Evolutionary conservation across 345 rosid genomes (phyloP), one percentile per base, ranked within the genome.

Genomic region (Angophora floribunda): DNA sequence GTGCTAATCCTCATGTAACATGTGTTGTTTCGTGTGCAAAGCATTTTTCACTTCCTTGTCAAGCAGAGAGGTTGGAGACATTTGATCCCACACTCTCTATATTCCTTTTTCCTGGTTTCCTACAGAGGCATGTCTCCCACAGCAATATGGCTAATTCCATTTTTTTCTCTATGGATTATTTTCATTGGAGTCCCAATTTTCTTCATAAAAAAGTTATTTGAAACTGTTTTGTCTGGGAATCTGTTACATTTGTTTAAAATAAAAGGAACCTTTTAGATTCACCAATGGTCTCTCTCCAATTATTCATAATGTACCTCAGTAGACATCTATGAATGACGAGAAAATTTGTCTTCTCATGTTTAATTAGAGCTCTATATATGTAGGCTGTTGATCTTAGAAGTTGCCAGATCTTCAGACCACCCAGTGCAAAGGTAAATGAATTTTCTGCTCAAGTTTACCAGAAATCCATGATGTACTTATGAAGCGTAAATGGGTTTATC

Each of bases 311-410:
- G 82, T 36, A 36, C 47, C 82, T 70, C 13, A 70, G 47, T 47
- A 70, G 82, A 70, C 82, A 86, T 87, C 55, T 70, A 52, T 79
- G 47, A 89, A 88, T 78, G 21, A 21, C 50, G 67, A 9, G 26
- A 13, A 63, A 85, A 86, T 55, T 87, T 89, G 70, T 88, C 86
- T 70, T 47, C 89, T 90, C 85, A 78, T 85, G 52, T 85, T 90
- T 79, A 13, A 85, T 86, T 52, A 45, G 41, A 67, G 44, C 52
- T 26, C 55, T 88, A 36, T 86, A 75, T 50, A 85, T 90, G 93
- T 96, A 96, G 99, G 97, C 97, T 57, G 97, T 96, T 61, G 93
- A 96, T 90, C 94, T 96, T 44, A 91, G 92, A 92, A 95, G 99
- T 91, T 93, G 98, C 70, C 92, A 89, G 87, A 93, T 92, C 87